Evolutionary conservation across 176 grass and related monocot species (phyloP), one percentile per base, ranked within the genome.

Genomic region (Canna indica): DNA sequence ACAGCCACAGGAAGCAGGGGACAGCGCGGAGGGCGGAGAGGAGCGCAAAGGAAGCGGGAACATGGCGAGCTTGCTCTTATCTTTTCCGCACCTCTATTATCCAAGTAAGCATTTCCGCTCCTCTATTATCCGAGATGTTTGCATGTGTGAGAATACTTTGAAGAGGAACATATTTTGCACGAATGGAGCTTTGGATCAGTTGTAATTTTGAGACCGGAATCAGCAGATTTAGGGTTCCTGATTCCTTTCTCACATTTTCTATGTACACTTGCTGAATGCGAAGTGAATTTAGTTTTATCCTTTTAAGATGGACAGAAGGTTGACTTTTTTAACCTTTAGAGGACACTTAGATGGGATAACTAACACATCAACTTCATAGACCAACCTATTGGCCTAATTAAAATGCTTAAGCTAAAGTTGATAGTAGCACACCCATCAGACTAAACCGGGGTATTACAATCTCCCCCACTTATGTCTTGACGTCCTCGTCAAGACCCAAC

Each of bases 51-150:
- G 41, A 44, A 44, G 22, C 26, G 2, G 63, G 9, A 24, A 22
- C 3, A 66, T 69, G 68, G 68, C 68, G 44, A 70, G 68, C 68
- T 11, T 17, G 26, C 36, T 48, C 44, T 70, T 70, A 70, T 70
- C 68, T 9, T 44, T 48, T 48, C 68, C 68, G 16, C 41, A 50
- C 44, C 6, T 48, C 42, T 38, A 0, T 11, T 0, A 12, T 70
- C 26, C 25, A 48, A 32, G 44, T 48, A 70, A 70, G 45, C 7
- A 32, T 31, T 10, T 70, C 16, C 68, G 14, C 24, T 46, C 42
- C 68, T 47, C 63, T 38, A 38, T 39, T 10, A 11, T 66, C 15
- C 63, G 9, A 6, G 8, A 32, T 70, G 48, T 16, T 48, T 48
- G 26, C 9, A 31, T 70, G 6, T 16, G 16, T 44, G 13, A 44